phyloP scores from a whole-genome alignment of 202 grass and related monocot genomes.

The Elaeis oleifera region DNA sequence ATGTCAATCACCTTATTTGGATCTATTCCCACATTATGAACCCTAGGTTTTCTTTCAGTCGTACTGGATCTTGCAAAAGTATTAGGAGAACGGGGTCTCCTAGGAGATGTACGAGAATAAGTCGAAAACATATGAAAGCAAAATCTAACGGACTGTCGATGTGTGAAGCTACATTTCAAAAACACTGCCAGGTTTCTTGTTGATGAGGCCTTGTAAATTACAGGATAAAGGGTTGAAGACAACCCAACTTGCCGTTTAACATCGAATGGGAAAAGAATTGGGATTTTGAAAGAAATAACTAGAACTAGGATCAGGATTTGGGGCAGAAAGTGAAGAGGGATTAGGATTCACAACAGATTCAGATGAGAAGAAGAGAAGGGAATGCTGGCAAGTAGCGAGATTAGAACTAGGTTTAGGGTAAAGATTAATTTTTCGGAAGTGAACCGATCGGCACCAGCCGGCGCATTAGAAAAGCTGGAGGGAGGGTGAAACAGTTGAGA shows the following conservation, averaged over 20 bases:
- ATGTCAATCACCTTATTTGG: conserved; percentile 21
- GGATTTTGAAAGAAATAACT: no score
- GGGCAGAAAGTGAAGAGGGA: neutral
- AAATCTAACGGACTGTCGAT: no score
- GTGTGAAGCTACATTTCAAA: no score
- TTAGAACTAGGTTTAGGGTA: neutral
- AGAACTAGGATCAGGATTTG: no score
- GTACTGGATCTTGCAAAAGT: neutral
- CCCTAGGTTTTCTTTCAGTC: neutral
- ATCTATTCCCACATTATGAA: neutral
- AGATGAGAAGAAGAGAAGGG: neutral
- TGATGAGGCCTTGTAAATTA: no score
- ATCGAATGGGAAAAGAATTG: no score
- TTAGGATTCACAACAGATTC: no score
- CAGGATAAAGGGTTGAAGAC: no score
- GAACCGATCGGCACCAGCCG: neutral
- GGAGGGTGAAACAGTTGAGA: no score
- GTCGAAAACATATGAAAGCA: neutral
- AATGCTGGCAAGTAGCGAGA: neutral
- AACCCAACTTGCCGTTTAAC: no score
- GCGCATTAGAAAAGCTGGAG: no score
- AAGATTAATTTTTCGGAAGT: neutral
- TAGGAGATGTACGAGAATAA: neutral
- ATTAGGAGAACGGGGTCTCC: conserved; percentile 3
- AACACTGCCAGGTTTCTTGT: no score